Base-by-base conservation (phyloP, 75 land plant species). In the Selaginella moellendorffii region DNA sequence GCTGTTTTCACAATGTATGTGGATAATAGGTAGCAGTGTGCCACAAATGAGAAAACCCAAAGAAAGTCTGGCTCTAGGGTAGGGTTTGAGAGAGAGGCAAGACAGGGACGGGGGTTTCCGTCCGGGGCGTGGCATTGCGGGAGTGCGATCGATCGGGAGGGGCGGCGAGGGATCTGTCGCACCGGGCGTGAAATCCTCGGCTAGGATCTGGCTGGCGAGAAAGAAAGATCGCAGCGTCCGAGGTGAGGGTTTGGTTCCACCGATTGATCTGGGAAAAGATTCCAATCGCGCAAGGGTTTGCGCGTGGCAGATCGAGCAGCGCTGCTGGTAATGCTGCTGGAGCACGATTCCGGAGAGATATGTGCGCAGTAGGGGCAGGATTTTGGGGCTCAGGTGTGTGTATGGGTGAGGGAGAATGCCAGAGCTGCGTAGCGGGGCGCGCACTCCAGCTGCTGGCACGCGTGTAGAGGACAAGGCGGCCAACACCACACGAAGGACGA, bases 391-490 rank as follows among this genome's bases (percentile, higher is more conserved):
- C 14, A 36, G 46, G 46, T 36, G 46, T 36, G 80, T 87, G 97
- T 77, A 90, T 90, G 97, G 97, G 85, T 72, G 79, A 83, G 87
- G 80, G 79, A n/a, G n/a, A n/a, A 90, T 90, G 97, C 97, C 88
- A 71, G 97, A 87, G 73, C 79, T 87, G 83, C 81, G 92, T 76
- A 90, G 92, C 69, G 91, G 96, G 76, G 82, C 82, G 52, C 75
- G 95, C 62, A 42, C 74, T 42, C 63, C 69, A 67, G 70, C 30
- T 61, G 72, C 71, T 69, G 65, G 23, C 17, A n/a, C 62, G 5
- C n/a, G n/a, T n/a, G 81, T 73, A 70, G 69, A 24, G n/a, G 69
- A 64, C 14, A 58, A 66, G 21, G 72, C 82, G 60, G 52, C 75
- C 26, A 77, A 67, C 17, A 76, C 63, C 31, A 73, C 68, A 64